Conservation (phyloP, 176 grass and related monocot species). For the Aegilops bicornis region DNA sequence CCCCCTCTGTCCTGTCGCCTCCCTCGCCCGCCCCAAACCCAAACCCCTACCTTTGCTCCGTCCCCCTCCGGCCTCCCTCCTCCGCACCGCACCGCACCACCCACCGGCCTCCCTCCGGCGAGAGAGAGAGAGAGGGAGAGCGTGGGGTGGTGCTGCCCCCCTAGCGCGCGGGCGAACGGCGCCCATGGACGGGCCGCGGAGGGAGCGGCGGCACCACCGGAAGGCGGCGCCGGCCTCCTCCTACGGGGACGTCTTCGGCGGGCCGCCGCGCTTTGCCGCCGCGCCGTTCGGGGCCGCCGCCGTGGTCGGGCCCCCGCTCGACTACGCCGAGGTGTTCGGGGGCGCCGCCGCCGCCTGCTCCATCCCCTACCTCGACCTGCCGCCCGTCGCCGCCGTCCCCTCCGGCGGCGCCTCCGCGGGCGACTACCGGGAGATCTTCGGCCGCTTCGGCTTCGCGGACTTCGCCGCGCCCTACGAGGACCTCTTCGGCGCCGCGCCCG, state of each 20-base stretch:
- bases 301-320: slow-evolving; percentile 37
- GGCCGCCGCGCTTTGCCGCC: slow-evolving; percentile 49
- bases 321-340: slow-evolving; percentile 14
- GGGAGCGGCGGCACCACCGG: slow-evolving; percentile 50
- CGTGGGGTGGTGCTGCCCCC: neutral
- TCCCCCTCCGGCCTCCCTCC: neutral
- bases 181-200: slow-evolving; percentile 52
- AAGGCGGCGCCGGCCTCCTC: slow-evolving; percentile 19
- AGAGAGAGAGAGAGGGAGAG: neutral
- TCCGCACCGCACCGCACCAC: neutral
- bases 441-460: slow-evolving; percentile 58
- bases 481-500: slow-evolving; percentile 40
- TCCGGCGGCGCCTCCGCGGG: slow-evolving; percentile 8
- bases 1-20: slow-evolving; percentile 16
- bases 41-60: slow-evolving; percentile 18
- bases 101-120: neutral
- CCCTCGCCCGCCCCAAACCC: neutral
- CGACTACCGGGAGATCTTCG: slow-evolving; percentile 89
- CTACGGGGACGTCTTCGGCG: slow-evolving; percentile 78
- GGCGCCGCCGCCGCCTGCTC: slow-evolving; percentile 60
- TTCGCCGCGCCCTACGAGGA: slow-evolving; percentile 81
- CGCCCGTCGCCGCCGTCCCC: slow-evolving; percentile 16
- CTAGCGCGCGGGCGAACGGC: neutral
- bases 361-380: slow-evolving; percentile 91
- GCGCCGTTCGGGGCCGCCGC: slow-evolving; percentile 45